Evolutionary conservation across 495 filamentous ascomycete genomes (phyloP).

Genomic region (Hypomontagnella monticulosa): DNA sequence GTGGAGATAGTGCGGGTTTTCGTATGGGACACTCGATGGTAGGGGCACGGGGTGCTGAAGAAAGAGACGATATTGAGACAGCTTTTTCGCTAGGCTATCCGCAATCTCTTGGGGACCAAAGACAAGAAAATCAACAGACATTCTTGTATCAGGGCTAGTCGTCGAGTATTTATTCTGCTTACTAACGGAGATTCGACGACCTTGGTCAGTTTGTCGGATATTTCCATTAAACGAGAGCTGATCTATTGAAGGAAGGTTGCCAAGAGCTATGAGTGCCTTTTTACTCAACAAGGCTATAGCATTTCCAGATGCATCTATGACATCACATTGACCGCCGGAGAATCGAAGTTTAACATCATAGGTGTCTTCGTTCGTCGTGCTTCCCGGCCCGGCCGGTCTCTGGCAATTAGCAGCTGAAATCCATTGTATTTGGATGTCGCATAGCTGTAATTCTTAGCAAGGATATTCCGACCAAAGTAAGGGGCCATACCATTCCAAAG

Average conservation of each 20-base stretch:
- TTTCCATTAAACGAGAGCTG: not conserved
- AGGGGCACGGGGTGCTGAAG: conserved; percentile 15
- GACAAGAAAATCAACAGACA: not conserved
- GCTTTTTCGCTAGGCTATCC: conserved; percentile 8
- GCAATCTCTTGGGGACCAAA: conserved; percentile 13
- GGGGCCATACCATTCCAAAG: conserved; percentile 3
- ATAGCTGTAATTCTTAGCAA: conserved; percentile 1
- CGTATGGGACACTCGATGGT: conserved; percentile 4
- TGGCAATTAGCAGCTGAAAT: not conserved
- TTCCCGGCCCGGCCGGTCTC: not conserved
- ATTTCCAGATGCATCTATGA: not conserved
- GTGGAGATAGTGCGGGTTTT: conserved; percentile 24
- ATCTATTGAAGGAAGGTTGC: not conserved
- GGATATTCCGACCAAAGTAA: too few species aligned
- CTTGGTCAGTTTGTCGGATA: too few species aligned
- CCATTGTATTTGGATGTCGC: conserved; percentile 2
- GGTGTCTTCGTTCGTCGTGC: not conserved
- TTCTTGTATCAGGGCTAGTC: not conserved
- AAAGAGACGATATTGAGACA: conserved; percentile 13
- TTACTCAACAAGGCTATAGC: not conserved
- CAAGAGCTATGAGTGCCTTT: not conserved
- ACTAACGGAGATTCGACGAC: too few species aligned
- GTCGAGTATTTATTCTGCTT: not conserved
- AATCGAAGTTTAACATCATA: not conserved
- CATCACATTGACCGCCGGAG: not conserved